Percentiles rank a stretch among this genome's conserved stretches.
These are phyloP conservation scores for Capsicum chinense DNA, from an alignment of 257 asterid genomes.

Conservation along the genomic window DNA sequence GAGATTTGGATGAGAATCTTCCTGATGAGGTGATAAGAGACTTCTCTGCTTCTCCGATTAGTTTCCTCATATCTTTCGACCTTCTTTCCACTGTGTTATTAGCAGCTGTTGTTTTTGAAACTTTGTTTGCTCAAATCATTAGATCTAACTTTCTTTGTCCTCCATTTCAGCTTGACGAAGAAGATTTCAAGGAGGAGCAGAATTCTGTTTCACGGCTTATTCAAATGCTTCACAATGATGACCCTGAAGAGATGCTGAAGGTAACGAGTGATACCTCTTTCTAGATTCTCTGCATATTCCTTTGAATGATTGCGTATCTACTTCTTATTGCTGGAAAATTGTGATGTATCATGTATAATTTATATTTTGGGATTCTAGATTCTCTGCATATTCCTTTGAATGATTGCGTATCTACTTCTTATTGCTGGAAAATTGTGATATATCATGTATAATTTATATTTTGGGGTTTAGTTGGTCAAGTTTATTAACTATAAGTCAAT, in stretches of 20 bases:
- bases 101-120: neutral
- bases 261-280: conserved; percentile 43
- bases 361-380: conserved; percentile 21
- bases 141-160: neutral
- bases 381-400: neutral
- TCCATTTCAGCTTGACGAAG: conserved; percentile 78
- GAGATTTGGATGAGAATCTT: conserved; percentile 65
- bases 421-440: neutral
- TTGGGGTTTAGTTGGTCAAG: neutral
- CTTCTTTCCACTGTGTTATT: neutral
- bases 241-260: conserved; percentile 93
- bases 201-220: conserved; percentile 86
- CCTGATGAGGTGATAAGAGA: conserved; percentile 72
- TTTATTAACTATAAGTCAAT: neutral
- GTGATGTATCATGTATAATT: neutral
- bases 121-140: conserved; percentile 13
- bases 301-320: neutral
- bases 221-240: conserved; percentile 85
- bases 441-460: neutral
- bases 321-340: neutral
- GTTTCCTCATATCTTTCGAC: neutral
- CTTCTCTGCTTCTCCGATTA: conserved; percentile 26
- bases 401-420: neutral
- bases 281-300: neutral
- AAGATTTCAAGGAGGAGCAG: conserved; percentile 96